Evolutionary conservation across 208 protist species (phyloP), one percentile per base, ranked within the genome.

Genomic region (Kentomonas sorsogonicus): DNA sequence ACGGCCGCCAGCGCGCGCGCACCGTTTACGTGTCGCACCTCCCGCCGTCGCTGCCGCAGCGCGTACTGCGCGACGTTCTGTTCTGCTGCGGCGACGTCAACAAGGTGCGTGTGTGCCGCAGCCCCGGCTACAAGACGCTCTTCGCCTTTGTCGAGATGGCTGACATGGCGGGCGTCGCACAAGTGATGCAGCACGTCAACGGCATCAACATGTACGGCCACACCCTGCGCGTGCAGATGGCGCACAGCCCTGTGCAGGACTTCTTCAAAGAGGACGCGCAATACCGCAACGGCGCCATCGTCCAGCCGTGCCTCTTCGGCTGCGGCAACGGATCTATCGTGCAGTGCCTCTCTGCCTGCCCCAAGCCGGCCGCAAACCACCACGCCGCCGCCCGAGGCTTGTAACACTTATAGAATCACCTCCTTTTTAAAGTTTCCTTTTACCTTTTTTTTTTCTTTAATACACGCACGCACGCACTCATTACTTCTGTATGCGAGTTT

Each of bases 91-190:
- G 86, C 4, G 46, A 48, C 2, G 83, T 93, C 33, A 90, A 86
- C 65, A 90, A 87, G 56, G 79, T 93, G 10, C 82, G 86, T 45
- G 40, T 93, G 20, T 93, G 86, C 60, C 61, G 64, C 31, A 74
- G 80, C 34, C 78, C 50, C 31, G 75, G 75, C 26, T 84, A 88
- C 55, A 43, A 56, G 23, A 89, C 86, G 18, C 59, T 93, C 15
- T 90, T 90, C 63, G 81, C 86, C 0, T 93, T 93, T 69, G 86
- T 93, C 15, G 82, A 93, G 56, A 93, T 93, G 82, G n/a, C n/a
- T n/a, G n/a, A n/a, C n/a, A n/a, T n/a, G n/a, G n/a, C n/a, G n/a
- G n/a, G n/a, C n/a, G n/a, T n/a, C n/a, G n/a, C n/a, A n/a, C n/a
- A n/a, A n/a, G n/a, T n/a, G n/a, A n/a, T n/a, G n/a, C n/a, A n/a